Base-by-base conservation (phyloP, 805 yeast species). In the Trichomonascus vanleenenianus region DNA sequence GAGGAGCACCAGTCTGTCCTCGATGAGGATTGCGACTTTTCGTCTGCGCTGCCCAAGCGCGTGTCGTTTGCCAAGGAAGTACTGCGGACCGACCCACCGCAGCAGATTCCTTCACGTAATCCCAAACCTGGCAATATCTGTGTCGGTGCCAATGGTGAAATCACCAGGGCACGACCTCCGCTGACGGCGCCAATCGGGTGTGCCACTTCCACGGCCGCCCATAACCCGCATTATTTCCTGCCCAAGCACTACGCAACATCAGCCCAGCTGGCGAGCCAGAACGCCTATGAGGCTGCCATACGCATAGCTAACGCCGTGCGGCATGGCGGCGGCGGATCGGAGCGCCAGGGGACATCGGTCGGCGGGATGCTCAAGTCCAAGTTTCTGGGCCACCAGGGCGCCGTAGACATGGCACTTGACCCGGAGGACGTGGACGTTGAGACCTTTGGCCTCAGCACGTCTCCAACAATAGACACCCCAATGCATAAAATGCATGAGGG, bases 71-170 rank as follows among this genome's bases (percentile, higher is more conserved):
- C 93, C 0, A 72, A 86, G 3, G 84, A 84, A 42, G 78, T 81
- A 43, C 75, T 87, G 50, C 72, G 71, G 0, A 71, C 70, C 50
- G 96, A 89, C 62, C 97, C 97, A 2, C 95, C 96, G 1, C 97
- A 89, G 58, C 96, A 88, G 60, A 84, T 89, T 50, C 97, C 97
- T 2, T 83, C 95, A 1, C 68, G 95, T 57, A 74, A 73, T 49
- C 96, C 97, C 5, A 72, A 81, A 52, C 73, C 74, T 54, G 96
- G 97, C 6, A 83, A 86, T 57, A 88, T 82, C 18, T 71, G 59
- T 41, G 58, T 65, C 48, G 43, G 49, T 10, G 46, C 55, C 11
- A 50, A 46, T 18, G 69, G 68, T 19, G 54, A 52, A 15, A 47
- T 52, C 30, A 30, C 36, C n/a, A 35, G 50, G 27, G 40, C 37